Base-by-base conservation (phyloP, 352 stramenopile genomes). In the Phytophthora boehmeriae region DNA sequence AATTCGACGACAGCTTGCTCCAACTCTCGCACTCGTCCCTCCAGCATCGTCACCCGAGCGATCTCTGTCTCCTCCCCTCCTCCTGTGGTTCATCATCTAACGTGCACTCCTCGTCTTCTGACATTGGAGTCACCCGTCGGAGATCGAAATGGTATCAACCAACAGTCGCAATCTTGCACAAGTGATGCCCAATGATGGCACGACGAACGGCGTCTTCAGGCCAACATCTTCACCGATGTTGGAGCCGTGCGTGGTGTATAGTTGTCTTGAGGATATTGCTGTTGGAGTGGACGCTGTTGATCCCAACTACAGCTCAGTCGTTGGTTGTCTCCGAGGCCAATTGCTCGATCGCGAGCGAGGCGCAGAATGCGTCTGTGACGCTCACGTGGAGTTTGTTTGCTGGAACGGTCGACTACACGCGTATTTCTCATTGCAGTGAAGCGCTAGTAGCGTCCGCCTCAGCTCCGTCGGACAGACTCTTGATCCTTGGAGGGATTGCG, bases 401-500 rank as follows among this genome's bases (percentile, higher is more conserved):
- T 16, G 80, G 80, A 14, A 53, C 35, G 35, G 75, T 69, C 10
- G 69, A 64, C 5, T 86, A 76, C 63, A 88, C 78, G 54, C 61
- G 80, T 25, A 72, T 90, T 43, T 77, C 74, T 4, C 80, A 89
- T 54, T 73, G 65, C 14, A 68, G 62, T 20, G 69, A 80, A 30
- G 68, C 59, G 11, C 52, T 87, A 1, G 9, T 52, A 1, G 43
- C 53, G 5, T 34, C 48, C 8, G 38, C 17, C 19, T 49, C 60
- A 1, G 45, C 59, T 2, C 27, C 59, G 2, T 54, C 71, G 0
- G 58, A 63, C 20, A 73, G 76, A 0, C 34, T 91, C 30, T 39
- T 88, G 25, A 66, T 87, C n/a, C 69, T 90, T 23, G 82, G 82
- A 8, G 82, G 80, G 30, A 87, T 90, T 39, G 80, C 78, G 54